phyloP scores from a whole-genome alignment of 2,329 filamentous ascomycete genomes.

The Penicillium sp. region DNA sequence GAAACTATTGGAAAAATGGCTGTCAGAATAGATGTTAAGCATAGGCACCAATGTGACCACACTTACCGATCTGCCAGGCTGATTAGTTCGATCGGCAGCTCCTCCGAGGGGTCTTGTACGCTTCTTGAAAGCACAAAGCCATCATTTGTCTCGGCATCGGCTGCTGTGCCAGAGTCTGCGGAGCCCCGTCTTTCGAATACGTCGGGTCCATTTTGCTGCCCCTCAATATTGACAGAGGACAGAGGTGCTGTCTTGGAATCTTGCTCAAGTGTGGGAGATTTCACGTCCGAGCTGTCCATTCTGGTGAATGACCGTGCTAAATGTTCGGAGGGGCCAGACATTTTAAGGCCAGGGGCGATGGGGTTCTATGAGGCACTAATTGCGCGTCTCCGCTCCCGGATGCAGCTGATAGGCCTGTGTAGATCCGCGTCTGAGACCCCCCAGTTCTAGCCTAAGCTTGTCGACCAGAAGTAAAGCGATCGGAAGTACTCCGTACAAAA shows the following conservation, averaged over 20 bases:
- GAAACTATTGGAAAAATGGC: conserved; percentile 59
- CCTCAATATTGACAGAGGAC: conserved; percentile 22
- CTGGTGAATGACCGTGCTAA: conserved; percentile 33
- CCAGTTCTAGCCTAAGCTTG: not conserved
- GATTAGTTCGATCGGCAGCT: conserved; percentile 89
- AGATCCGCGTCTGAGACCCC: conserved; percentile 23
- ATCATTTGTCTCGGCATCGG: conserved; percentile 33
- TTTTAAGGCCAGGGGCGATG: conserved; percentile 23
- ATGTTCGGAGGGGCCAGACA: conserved; percentile 27
- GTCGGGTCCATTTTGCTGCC: conserved; percentile 33
- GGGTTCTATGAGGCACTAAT: conserved; percentile 25
- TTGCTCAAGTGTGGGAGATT: conserved; percentile 22
- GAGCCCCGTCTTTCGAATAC: conserved; percentile 46
- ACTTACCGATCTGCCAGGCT: conserved; percentile 80
- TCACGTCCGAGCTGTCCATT: conserved; percentile 30
- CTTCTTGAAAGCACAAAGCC: conserved; percentile 36
- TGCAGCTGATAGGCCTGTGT: conserved; percentile 32
- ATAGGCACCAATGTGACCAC: not conserved
- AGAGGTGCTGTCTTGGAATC: conserved; percentile 24
- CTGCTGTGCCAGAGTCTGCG: conserved; percentile 31
- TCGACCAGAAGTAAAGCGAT: not conserved
- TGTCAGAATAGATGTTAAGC: not conserved
- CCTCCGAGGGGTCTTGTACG: conserved; percentile 70
- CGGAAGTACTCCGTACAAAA: not conserved
- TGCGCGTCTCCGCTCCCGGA: conserved; percentile 18